A percentile compares a stretch with the other conserved stretches of the same genome.
phyloP scores from a whole-genome alignment of 192 early-diverging fungal genomes.

The Backusella mclennaniae region DNA sequence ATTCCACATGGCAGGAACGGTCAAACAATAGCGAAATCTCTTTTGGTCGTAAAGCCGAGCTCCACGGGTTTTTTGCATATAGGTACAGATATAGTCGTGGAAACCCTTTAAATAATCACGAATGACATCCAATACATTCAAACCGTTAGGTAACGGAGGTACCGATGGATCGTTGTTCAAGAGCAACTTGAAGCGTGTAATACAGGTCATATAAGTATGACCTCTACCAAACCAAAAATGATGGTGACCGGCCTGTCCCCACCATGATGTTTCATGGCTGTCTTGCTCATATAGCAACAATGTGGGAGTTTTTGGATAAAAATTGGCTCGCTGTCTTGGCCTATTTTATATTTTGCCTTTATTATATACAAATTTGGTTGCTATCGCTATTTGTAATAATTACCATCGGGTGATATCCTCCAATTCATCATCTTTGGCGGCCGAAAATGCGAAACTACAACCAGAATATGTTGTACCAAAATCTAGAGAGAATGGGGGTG shows the following conservation, averaged over 20 bases:
- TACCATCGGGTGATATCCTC: not conserved
- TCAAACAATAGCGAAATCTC: constrained; percentile 45
- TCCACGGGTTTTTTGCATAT: constrained; percentile 38
- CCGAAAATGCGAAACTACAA: not conserved
- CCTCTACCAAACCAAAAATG: not conserved
- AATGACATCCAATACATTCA: constrained; percentile 45
- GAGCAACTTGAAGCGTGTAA: constrained; percentile 36
- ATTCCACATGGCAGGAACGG: constrained; percentile 51
- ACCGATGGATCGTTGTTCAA: constrained; percentile 25
- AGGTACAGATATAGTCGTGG: constrained; percentile 31
- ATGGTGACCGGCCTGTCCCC: constrained; percentile 32
- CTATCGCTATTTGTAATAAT: constrained; percentile 8
- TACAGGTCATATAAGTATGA: not conserved
- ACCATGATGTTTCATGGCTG: constrained; percentile 27
- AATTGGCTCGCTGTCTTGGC: constrained; percentile 22
- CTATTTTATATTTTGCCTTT: constrained; percentile 26
- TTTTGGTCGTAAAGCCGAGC: constrained; percentile 29
- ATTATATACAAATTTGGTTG: constrained; percentile 32
- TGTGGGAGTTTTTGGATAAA: constrained; percentile 41
- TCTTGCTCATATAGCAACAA: constrained; percentile 36
- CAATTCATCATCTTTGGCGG: not conserved
- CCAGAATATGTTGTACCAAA: constrained; percentile 1
- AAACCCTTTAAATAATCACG: constrained; percentile 49
- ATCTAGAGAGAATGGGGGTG: not conserved
- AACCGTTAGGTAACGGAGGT: constrained; percentile 37